Evolutionary conservation across 352 stramenopile genomes (phyloP).

Genomic region (Peronosclerospora sorghi): DNA sequence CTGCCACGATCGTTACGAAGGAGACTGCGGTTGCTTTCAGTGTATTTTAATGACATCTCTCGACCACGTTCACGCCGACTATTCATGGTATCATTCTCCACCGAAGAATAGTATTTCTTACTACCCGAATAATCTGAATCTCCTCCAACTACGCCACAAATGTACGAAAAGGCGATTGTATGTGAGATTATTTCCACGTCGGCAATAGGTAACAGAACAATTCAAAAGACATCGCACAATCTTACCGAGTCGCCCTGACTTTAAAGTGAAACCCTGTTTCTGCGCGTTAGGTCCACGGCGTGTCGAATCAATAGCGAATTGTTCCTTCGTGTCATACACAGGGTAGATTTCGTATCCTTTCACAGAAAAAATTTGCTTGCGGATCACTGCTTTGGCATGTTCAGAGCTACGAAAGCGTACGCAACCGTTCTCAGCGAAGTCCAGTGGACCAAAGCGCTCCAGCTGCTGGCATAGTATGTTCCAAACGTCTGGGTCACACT

Average conservation of each 20-base stretch:
- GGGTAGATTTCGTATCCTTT: constrained; percentile 46
- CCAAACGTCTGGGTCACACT: constrained; percentile 35
- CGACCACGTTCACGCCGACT: constrained; percentile 12
- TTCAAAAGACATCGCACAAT: constrained; percentile 12
- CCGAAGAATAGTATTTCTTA: constrained; percentile 15
- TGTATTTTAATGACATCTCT: constrained; percentile 16
- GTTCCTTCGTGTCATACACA: constrained; percentile 59
- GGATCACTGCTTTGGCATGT: constrained; percentile 46
- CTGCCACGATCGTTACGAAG: constrained; percentile 18
- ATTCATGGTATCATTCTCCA: constrained; percentile 13
- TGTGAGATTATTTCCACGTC: constrained; percentile 16
- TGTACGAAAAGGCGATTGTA: constrained; percentile 9
- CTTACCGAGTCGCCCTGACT: constrained; percentile 44
- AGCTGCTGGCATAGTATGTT: constrained; percentile 31
- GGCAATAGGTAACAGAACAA: constrained; percentile 7
- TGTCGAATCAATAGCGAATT: constrained; percentile 42
- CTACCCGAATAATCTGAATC: constrained; percentile 14
- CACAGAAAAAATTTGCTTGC: constrained; percentile 32
- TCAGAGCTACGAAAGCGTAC: constrained; percentile 47
- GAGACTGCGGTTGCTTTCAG: constrained; percentile 17
- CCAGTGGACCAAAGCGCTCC: constrained; percentile 35
- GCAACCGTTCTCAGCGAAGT: constrained; percentile 28
- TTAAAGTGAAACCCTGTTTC: constrained; percentile 41
- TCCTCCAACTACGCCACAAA: constrained; percentile 18
- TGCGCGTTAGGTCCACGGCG: constrained; percentile 14